Evolutionary conservation across 2,329 filamentous ascomycete genomes (phyloP).

Genomic region (Aspergillus sp.): DNA sequence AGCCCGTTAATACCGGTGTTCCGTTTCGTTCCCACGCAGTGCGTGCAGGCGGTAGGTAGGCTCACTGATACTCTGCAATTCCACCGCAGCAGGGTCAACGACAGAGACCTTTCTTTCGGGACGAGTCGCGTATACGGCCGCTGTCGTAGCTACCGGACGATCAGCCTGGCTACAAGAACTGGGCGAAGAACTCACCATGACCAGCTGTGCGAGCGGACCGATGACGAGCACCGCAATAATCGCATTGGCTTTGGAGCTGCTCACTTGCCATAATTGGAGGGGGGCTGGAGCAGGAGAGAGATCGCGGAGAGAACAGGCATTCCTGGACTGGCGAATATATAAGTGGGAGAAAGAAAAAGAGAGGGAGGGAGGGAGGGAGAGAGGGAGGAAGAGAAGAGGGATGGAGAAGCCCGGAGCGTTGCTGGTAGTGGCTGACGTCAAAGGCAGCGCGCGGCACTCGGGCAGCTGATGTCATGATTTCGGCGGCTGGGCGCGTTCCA

Average conservation of each 20-base stretch:
- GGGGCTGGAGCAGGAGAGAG: constrained; percentile 4
- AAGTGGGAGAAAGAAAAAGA: constrained; percentile 1
- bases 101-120: constrained; percentile 24
- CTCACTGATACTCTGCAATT: constrained; percentile 17
- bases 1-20: constrained; percentile 1
- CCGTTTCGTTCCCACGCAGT: neutral
- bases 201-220: constrained; percentile 23
- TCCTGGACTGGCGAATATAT: constrained; percentile 6
- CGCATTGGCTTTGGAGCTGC: constrained; percentile 12
- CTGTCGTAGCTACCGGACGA: constrained; percentile 44
- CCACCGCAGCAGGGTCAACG: constrained; percentile 11
- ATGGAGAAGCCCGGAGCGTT: constrained; percentile 20
- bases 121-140: constrained; percentile 49
- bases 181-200: constrained; percentile 21
- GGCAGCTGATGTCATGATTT: constrained; percentile 13
- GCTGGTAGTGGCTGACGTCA: constrained; percentile 23
- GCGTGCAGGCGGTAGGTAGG: neutral
- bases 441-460: constrained; percentile 14
- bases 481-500: neutral
- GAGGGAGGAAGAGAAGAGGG: constrained; percentile 4
- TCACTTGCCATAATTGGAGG: constrained; percentile 21
- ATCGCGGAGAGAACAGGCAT: constrained; percentile 10
- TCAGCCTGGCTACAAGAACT: constrained; percentile 1
- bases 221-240: constrained; percentile 9
- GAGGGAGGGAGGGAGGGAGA: constrained; percentile 3